Conservation (phyloP, 768 basidiomycete species). For the Lactarius tabidus region DNA sequence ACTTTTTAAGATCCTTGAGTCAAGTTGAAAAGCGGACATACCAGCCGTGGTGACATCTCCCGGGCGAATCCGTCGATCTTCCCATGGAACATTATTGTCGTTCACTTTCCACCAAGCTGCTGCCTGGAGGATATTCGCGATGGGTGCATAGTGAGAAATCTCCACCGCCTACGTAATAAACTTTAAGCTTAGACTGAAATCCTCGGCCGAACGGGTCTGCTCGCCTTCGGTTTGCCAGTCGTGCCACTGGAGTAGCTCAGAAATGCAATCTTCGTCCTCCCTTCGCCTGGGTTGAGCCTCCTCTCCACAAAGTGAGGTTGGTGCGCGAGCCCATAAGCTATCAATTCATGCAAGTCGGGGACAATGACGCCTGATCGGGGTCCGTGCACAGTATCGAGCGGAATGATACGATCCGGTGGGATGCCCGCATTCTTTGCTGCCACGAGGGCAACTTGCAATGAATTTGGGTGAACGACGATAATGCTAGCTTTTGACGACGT, state of each 20-base stretch:
- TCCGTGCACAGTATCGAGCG: conserved; percentile 26
- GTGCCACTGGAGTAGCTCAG: conserved; percentile 74
- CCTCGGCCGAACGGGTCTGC: conserved; percentile 24
- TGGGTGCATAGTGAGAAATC: conserved; percentile 59
- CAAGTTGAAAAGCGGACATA: conserved; percentile 27
- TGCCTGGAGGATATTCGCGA: conserved; percentile 44
- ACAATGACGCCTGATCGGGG: background rate
- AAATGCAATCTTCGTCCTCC: conserved; percentile 58
- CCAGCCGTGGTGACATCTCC: conserved; percentile 61
- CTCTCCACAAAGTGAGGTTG: conserved; percentile 43
- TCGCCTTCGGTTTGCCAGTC: conserved; percentile 48
- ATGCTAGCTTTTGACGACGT: conserved; percentile 23
- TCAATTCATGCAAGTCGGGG: conserved; percentile 44
- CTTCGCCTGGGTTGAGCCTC: conserved; percentile 52
- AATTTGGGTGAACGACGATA: conserved; percentile 33
- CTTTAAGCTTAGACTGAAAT: conserved; percentile 34
- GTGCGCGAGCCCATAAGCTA: conserved; percentile 39
- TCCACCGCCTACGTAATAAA: conserved; percentile 49
- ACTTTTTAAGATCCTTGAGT: background rate
- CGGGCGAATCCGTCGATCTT: conserved; percentile 41
- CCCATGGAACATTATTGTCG: conserved; percentile 35
- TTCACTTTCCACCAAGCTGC: conserved; percentile 22
- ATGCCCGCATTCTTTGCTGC: conserved; percentile 34
- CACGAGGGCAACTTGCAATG: conserved; percentile 29
- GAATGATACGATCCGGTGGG: conserved; percentile 31